Evolutionary conservation across 2,329 filamentous ascomycete genomes (phyloP), one percentile per base, ranked within the genome.

Genomic region (Penicillium sp.): DNA sequence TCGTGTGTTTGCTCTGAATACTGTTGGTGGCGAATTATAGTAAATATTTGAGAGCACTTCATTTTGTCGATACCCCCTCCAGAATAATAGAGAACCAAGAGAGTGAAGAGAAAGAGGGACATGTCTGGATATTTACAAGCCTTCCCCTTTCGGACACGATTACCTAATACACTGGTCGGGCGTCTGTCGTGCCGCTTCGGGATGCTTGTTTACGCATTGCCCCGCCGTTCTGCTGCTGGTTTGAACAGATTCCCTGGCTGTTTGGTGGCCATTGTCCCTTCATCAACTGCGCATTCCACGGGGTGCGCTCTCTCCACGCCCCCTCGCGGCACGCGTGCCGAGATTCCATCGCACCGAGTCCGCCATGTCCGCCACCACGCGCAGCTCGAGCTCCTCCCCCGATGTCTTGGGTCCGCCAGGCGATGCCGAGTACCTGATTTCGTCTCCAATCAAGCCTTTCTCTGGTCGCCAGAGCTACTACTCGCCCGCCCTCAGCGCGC

Each of bases 331-430:
- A 62, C 59, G 54, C 58, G 59, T 58, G 59, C 54, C 54, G 54
- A 54, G 48, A 53, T 52, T 52, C 49, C 47, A 51, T 52, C 50
- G 46, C 42, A 48, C 36, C 37, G 46, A 62, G 51, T 52, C 46
- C 57, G 51, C 51, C 58, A 65, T 66, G 53, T 60, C 62, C 60
- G 58, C 50, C 70, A 72, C 64, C 49, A 67, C 67, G 51, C 68
- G 66, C 59, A 73, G 65, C 54, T 51, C 62, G 45, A 75, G 66
- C 58, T 75, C 73, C 52, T 76, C 73, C 34, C 73, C 73, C 39
- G 73, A 76, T 65, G 65, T 74, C 46, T 66, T 76, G 50, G 73
- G 68, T 21, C 72, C 73, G 40, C 67, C 73, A 53, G 73, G 72
- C 49, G 72, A 76, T 58, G 68, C 65, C 29, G 68, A 74, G 17